These are phyloP conservation scores for Hygrophorus pudorinus DNA, from an alignment of 768 basidiomycete genomes.

Conservation along the genomic window DNA sequence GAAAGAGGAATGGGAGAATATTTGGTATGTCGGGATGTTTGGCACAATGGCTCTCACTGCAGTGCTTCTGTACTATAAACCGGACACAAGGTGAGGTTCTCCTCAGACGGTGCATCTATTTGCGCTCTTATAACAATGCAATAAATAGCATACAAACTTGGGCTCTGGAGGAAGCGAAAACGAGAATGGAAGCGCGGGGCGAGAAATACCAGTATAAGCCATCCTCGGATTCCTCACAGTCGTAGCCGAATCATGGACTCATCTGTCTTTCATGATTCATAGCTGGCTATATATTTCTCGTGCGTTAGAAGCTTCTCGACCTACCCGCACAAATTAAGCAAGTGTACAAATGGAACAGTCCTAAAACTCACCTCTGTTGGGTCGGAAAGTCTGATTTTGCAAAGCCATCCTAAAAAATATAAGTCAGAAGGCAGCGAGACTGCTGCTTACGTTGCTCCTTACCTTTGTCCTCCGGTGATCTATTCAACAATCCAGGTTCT, in stretches of 20 bases:
- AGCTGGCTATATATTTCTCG: conserved; percentile 56
- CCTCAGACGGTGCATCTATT: neutral
- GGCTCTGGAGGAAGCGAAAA: conserved; percentile 86
- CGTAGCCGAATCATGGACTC: neutral
- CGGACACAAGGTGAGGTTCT: conserved; percentile 72
- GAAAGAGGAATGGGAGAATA: conserved; percentile 84
- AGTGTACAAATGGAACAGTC: neutral
- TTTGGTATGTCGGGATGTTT: conserved; percentile 90
- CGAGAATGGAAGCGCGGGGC: conserved; percentile 85
- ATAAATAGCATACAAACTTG: conserved; percentile 73
- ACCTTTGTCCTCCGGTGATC: conserved; percentile 80
- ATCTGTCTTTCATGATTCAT: conserved; percentile 18
- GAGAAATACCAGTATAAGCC: conserved; percentile 82
- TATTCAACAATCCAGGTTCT: conserved; percentile 80
- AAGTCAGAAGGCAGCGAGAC: neutral
- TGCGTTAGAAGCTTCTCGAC: conserved; percentile 61
- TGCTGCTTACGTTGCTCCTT: conserved; percentile 11
- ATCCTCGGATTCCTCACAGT: conserved; percentile 14
- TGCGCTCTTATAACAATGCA: neutral
- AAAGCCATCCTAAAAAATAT: conserved; percentile 74
- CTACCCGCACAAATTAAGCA: conserved; percentile 22
- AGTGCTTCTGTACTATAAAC: conserved; percentile 83
- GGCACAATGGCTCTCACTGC: conserved; percentile 71
- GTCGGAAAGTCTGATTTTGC: conserved; percentile 78
- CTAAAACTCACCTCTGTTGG: conserved; percentile 55